Conservation (phyloP, 2,329 filamentous ascomycete species). For the Cladosporium sp. region DNA sequence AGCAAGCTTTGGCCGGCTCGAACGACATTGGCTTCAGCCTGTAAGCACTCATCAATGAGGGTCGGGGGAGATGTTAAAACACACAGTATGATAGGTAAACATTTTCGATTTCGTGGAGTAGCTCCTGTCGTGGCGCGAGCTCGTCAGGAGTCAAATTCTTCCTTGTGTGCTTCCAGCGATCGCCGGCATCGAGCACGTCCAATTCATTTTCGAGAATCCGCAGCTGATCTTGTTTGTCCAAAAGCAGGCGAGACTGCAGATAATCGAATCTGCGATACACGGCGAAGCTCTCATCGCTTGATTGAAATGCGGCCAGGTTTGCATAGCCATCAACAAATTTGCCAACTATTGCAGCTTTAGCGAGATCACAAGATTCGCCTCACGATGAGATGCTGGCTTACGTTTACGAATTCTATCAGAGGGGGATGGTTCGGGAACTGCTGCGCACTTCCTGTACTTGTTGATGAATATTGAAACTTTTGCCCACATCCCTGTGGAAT, state of each 20-base stretch:
- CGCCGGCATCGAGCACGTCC: conserved; percentile 17
- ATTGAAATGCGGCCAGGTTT: conserved; percentile 35
- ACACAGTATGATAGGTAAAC: conserved; percentile 15
- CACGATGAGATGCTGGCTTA: no score
- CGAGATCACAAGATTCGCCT: no score
- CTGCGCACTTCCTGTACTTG: no score
- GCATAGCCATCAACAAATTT: conserved; percentile 33
- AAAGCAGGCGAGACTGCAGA: conserved; percentile 36
- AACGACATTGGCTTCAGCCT: neutral
- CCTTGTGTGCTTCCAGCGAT: neutral
- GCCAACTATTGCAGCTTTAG: neutral
- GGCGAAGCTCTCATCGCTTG: conserved; percentile 41
- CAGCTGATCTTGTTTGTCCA: conserved; percentile 31
- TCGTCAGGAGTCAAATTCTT: neutral
- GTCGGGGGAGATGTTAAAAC: neutral
- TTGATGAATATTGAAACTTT: no score
- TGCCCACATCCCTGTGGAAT: no score
- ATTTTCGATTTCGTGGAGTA: conserved; percentile 11
- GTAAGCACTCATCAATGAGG: neutral
- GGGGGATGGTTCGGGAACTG: no score
- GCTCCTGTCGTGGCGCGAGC: neutral
- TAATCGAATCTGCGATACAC: conserved; percentile 41
- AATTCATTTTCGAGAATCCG: conserved; percentile 26
- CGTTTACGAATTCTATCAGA: no score
- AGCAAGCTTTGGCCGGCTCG: conserved; percentile 23